Percentiles rank a stretch among this genome's conserved stretches.
These are phyloP conservation scores for Exidia glandulosa DNA, from an alignment of 768 basidiomycete species.

Conservation along the genomic window DNA sequence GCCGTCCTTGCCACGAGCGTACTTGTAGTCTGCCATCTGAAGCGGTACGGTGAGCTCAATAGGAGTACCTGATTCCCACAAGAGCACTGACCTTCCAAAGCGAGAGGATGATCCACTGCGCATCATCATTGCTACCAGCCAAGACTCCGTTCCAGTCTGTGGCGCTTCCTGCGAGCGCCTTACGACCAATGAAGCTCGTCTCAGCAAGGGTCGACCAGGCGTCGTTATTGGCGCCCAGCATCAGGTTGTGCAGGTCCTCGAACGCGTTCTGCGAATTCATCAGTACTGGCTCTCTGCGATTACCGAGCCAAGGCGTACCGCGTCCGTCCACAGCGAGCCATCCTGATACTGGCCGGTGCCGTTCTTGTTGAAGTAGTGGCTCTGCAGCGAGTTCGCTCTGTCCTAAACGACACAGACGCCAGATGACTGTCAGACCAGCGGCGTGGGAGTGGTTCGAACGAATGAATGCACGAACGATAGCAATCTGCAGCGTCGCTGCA, in stretches of 20 bases:
- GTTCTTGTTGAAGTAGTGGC: slow-evolving; percentile 28
- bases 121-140: slow-evolving; percentile 42
- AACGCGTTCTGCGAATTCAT: slow-evolving; percentile 35
- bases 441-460: neutral
- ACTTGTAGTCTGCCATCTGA: slow-evolving; percentile 42
- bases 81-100: slow-evolving; percentile 28
- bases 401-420: neutral
- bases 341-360: slow-evolving; percentile 32
- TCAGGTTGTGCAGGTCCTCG: slow-evolving; percentile 48
- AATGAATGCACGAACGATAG: neutral
- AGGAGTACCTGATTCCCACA: neutral
- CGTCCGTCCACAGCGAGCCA: slow-evolving; percentile 46
- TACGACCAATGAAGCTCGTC: slow-evolving; percentile 33
- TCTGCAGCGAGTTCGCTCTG: slow-evolving; percentile 14
- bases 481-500: neutral
- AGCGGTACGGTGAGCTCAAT: neutral
- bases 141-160: slow-evolving; percentile 35
- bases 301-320: slow-evolving; percentile 22
- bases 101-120: slow-evolving; percentile 48
- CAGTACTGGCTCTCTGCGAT: neutral
- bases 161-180: slow-evolving; percentile 24
- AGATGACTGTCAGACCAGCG: neutral
- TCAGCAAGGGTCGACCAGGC: slow-evolving; percentile 30
- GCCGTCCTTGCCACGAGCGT: slow-evolving; percentile 22
- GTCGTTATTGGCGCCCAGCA: slow-evolving; percentile 37